Evolutionary conservation across 208 protist species (phyloP), one percentile per base, ranked within the genome.

Genomic region (Leishmania martiniquensis): DNA sequence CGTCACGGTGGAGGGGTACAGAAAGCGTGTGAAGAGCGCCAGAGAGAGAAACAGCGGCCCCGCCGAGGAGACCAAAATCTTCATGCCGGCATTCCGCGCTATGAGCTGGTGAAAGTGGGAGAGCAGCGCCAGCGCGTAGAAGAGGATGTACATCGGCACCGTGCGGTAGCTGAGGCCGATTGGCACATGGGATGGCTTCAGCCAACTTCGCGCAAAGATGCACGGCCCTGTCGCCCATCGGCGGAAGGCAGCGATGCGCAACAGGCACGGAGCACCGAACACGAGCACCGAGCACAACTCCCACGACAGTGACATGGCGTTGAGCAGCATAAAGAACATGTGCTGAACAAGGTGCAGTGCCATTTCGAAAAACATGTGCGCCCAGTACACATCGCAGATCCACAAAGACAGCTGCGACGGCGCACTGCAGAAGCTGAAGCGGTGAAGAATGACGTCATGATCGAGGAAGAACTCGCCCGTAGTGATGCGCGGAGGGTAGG

Each of bases 281-380:
- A 87, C 81, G 12, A 85, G 15, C 45, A 86, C 54, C 15, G 76
- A 83, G 45, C 51, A 22, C 13, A 96, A 62, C 75, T 96, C 88
- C 90, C 88, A 93, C 70, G 90, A 91, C 5, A 96, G 75, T 37
- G 87, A 91, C 90, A 94, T 94, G 59, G 90, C 87, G 29, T 95
- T 82, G 42, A 96, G 78, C 5, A 90, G 90, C 90, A 92, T 91
- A 73, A 92, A 96, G 82, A 95, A 94, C 86, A 92, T 91, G 81
- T 93, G 90, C 82, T 94, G 51, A 12, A 94, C 57, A 37, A 94
- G 75, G 77, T 92, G 85, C 63, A 92, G 75, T 51, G 88, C 83
- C 76, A 85, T 86, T 75, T 90, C 87, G 60, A 92, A 88, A 55
- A 91, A 87, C 20, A 94, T 73, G 70, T 93, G 86, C 1, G 81